Percentiles rank a stretch among this genome's conserved stretches.
Evolutionary conservation across 352 stramenopile species (phyloP).

Genomic region (Globisporangium lucens): DNA sequence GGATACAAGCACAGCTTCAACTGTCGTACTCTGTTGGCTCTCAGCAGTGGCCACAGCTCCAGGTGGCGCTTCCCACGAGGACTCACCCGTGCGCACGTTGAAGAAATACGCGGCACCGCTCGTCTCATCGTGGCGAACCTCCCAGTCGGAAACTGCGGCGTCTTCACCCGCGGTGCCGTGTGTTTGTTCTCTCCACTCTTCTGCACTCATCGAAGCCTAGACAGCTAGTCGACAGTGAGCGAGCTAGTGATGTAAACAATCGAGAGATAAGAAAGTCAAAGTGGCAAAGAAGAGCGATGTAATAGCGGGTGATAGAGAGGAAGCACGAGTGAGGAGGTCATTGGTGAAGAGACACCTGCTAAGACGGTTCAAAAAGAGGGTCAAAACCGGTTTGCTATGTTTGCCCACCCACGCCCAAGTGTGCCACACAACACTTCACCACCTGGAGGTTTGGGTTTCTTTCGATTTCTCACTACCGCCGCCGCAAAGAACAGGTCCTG

Average conservation of each 20-base stretch:
- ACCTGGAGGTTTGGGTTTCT: too few relatives aligned
- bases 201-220: neutral
- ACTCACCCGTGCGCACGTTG: constrained; percentile 50
- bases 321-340: neutral
- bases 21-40: neutral
- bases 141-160: constrained; percentile 26
- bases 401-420: too few relatives aligned
- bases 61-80: constrained; percentile 37
- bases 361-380: neutral
- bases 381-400: too few relatives aligned
- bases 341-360: neutral
- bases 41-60: neutral
- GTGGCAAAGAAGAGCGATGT: neutral
- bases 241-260: neutral
- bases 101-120: constrained; percentile 46
- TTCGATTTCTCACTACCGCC: too few relatives aligned
- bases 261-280: neutral
- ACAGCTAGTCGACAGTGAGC: too few relatives aligned
- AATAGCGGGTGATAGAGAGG: neutral
- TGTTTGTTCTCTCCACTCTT: neutral
- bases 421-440: too few relatives aligned
- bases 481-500: too few relatives aligned
- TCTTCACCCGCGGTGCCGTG: neutral
- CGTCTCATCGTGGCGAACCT: constrained; percentile 40
- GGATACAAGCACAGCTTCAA: neutral